These are phyloP conservation scores for Deuterostichococcus epilithicus DNA, from an alignment of 139 green algal species.

Conservation along the genomic window DNA sequence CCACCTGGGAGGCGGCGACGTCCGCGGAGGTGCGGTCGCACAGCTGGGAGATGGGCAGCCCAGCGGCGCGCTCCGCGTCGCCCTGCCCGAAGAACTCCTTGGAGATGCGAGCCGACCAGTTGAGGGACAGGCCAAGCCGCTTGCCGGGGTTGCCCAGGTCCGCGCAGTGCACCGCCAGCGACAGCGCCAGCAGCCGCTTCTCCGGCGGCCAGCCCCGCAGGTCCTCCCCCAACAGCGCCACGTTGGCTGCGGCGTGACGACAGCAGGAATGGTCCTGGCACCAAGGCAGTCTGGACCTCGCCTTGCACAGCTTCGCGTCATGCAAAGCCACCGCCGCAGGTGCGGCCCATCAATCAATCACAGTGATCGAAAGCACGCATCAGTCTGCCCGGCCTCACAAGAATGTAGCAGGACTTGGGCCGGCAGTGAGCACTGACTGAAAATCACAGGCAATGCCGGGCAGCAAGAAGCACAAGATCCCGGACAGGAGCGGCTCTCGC, in stretches of 20 bases:
- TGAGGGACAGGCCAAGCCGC: constrained; percentile 18
- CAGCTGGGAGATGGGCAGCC: constrained; percentile 56
- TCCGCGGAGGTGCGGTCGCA: constrained; percentile 60
- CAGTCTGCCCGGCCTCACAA: not conserved
- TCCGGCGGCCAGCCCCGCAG: constrained; percentile 33
- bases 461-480: not conserved
- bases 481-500: not conserved
- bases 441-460: not conserved
- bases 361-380: not conserved
- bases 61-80: constrained; percentile 54
- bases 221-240: constrained; percentile 22
- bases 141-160: constrained; percentile 65
- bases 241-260: constrained; percentile 1
- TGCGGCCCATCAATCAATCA: not conserved
- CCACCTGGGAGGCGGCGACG: constrained; percentile 64
- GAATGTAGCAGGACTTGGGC: not conserved
- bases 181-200: constrained; percentile 30
- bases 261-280: not conserved
- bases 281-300: not conserved
- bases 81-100: constrained; percentile 59
- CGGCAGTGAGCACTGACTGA: not conserved
- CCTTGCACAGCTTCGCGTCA: not conserved
- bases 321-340: not conserved
- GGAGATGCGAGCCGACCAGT: constrained; percentile 44
- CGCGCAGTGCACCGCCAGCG: constrained; percentile 53